Evolutionary conservation across 495 filamentous ascomycete genomes (phyloP).

Genomic region (Penicillium simplicissimum): DNA sequence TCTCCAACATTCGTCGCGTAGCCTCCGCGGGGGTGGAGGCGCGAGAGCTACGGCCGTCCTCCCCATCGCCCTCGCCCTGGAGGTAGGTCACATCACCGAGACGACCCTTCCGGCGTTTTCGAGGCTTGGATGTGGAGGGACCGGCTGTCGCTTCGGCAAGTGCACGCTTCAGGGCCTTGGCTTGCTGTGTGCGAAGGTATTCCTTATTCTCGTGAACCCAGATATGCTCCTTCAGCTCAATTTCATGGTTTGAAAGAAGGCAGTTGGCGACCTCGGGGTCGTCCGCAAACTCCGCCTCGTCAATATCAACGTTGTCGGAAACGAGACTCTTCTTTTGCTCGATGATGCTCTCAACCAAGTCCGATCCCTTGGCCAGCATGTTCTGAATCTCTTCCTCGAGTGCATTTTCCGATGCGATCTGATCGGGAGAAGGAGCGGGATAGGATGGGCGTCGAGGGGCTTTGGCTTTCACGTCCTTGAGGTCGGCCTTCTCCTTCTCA

Average conservation of each 20-base stretch:
- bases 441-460: conserved; percentile 28
- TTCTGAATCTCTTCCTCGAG: conserved; percentile 46
- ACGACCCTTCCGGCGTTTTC: conserved; percentile 48
- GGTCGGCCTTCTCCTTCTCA: conserved; percentile 18
- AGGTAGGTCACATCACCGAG: conserved; percentile 54
- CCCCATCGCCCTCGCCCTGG: conserved; percentile 43
- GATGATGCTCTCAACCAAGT: conserved; percentile 36
- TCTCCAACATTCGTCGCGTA: conserved; percentile 69
- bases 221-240: conserved; percentile 76
- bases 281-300: conserved; percentile 71
- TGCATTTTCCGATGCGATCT: conserved; percentile 46
- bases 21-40: conserved; percentile 66
- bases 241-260: conserved; percentile 67
- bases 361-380: conserved; percentile 41
- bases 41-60: conserved; percentile 41
- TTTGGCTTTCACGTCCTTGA: conserved; percentile 34
- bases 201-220: conserved; percentile 95
- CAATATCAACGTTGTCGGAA: conserved; percentile 56
- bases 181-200: conserved; percentile 79
- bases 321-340: conserved; percentile 26
- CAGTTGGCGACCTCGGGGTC: conserved; percentile 82
- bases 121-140: conserved; percentile 51
- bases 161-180: conserved; percentile 67
- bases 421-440: conserved; percentile 39
- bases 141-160: conserved; percentile 49